Conservation (phyloP, 345 rosid genomes). For the Salix caprea region DNA sequence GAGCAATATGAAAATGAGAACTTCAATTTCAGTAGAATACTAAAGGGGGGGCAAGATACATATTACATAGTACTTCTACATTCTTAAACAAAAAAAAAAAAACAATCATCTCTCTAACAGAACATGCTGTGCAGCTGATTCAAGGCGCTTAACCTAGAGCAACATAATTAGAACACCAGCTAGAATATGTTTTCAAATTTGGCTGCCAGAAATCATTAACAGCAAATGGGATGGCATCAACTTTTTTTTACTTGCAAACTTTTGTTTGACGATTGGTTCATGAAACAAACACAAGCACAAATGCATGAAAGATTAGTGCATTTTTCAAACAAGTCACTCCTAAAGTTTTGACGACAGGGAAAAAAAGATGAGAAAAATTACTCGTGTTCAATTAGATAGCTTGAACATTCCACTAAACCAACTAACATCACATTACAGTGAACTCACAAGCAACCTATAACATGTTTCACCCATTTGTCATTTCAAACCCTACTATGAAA, state of each 20-base stretch:
- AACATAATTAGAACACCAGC: background rate
- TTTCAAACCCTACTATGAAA: background rate
- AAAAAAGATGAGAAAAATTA: background rate
- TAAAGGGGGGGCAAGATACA: background rate
- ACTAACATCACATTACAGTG: background rate
- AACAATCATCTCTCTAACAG: background rate
- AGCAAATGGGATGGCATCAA: background rate
- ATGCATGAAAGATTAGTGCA: background rate
- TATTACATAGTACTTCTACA: background rate
- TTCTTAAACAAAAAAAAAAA: background rate
- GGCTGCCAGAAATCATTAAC: background rate
- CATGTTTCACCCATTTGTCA: background rate
- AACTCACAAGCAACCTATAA: background rate
- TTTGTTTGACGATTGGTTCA: background rate
- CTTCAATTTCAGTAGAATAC: background rate
- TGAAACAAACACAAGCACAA: background rate
- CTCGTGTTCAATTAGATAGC: slow-evolving; percentile 1
- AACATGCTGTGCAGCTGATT: background rate
- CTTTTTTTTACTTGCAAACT: background rate
- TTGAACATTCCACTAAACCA: slow-evolving; percentile 3
- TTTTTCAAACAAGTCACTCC: background rate
- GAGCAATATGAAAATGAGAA: background rate
- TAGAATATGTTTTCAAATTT: background rate
- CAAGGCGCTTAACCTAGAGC: background rate
- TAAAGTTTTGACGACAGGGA: background rate